Base-by-base conservation (phyloP, 305 asterid genomes). In the Petunia hybrid region DNA sequence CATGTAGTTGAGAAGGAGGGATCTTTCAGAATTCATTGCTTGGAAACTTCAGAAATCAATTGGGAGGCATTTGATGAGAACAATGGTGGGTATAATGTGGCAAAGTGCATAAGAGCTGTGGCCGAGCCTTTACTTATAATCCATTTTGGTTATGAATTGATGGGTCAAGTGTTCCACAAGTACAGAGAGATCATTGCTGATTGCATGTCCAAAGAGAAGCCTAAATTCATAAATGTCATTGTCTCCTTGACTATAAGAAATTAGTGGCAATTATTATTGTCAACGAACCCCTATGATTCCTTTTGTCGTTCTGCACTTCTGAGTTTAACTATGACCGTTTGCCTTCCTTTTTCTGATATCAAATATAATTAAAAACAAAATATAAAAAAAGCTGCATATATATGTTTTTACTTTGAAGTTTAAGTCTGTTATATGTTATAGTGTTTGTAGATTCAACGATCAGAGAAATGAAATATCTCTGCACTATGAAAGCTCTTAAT, bases 71-170 rank as follows among this genome's bases (percentile, higher is more conserved):
- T 5, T 7, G 8, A 12, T 0, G 8, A 35, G 16, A 22, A 45
- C 2, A 82, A 71, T 0, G 77, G 35, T 53, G 91, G 84, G 13
- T 86, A 83, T 59, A 22, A 83, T 40, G 85, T 84, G 36, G 86
- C 86, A 3, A 80, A 78, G 13, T 88, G 92, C 87, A 83, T 89
- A 86, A 87, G 94, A 78, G 84, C 92, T 1, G 90, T 84, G 55
- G 82, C 84, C 0, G 94, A 91, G 59, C 87, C 94, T 0, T 39
- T 89, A 77, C 16, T 89, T 76, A 67, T 85, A 13, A 68, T 77
- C 12, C 91, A 91, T 79, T 89, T 91, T 38, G 86, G 90, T 6
- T 83, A 71, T n/a, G 35, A 46, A 0, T 48, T 81, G 14, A 79
- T 90, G 0, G 90, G 87, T 41, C 53, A 39, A 46, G 6, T 87